Percentiles rank a stretch among this genome's conserved stretches.
Conservation (phyloP, 768 basidiomycete species). For the Calocybe gangraenosa region DNA sequence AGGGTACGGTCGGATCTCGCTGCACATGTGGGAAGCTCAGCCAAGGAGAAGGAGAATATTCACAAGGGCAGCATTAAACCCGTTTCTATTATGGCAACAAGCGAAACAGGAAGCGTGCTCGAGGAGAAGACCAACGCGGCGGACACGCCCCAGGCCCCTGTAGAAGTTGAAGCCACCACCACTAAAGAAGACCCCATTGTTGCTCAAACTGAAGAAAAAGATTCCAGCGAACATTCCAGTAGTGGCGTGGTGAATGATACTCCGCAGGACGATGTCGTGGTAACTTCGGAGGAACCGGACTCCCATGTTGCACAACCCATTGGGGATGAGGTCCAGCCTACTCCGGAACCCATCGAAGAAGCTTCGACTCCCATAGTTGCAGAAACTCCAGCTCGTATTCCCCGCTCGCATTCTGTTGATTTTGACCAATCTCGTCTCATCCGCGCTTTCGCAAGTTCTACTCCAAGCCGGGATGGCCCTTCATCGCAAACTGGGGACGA, state of each 20-base stretch:
- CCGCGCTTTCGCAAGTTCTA: slow-evolving; percentile 53
- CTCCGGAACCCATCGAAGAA: slow-evolving; percentile 10
- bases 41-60: slow-evolving; percentile 30
- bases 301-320: too few relatives aligned
- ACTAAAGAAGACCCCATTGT: slow-evolving; percentile 21
- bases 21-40: slow-evolving; percentile 47
- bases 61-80: slow-evolving; percentile 10
- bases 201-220: slow-evolving; percentile 12
- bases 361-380: slow-evolving; percentile 17
- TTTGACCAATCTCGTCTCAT: slow-evolving; percentile 62
- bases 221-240: slow-evolving; percentile 1
- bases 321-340: slow-evolving; percentile 2
- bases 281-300: slow-evolving; percentile 2
- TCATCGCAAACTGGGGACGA: slow-evolving; percentile 61
- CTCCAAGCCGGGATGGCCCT: slow-evolving; percentile 42
- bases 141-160: slow-evolving; percentile 35
- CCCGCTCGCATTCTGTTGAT: slow-evolving; percentile 80
- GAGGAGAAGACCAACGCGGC: slow-evolving; percentile 29
- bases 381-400: slow-evolving; percentile 38
- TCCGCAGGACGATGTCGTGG: slow-evolving; percentile 9
- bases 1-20: slow-evolving; percentile 83
- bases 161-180: slow-evolving; percentile 38
- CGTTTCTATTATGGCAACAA: slow-evolving; percentile 14
- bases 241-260: slow-evolving; percentile 5
- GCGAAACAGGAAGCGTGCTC: slow-evolving; percentile 18